Percentiles rank a stretch among this genome's conserved stretches.
Evolutionary conservation across 345 rosid species (phyloP).

Genomic region (Microcos paniculata): DNA sequence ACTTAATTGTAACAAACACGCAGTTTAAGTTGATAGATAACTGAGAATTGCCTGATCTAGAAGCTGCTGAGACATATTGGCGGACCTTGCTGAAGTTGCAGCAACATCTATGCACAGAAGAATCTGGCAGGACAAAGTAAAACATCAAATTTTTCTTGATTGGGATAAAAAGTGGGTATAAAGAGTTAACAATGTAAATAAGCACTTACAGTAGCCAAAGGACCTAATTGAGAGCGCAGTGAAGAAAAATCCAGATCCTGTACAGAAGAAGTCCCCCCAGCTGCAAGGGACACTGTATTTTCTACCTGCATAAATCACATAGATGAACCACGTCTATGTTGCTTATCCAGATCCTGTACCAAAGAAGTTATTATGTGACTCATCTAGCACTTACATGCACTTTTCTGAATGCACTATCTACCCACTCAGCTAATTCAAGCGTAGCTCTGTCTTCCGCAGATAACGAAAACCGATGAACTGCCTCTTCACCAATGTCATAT

Average conservation of each 20-base stretch:
- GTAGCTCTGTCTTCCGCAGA: conserved; percentile 98
- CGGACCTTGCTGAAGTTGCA: conserved; percentile 80
- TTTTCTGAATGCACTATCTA: conserved; percentile 71
- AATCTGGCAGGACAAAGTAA: conserved; percentile 53
- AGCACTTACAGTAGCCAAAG: conserved; percentile 81
- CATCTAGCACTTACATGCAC: conserved; percentile 54
- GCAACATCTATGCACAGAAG: conserved; percentile 94
- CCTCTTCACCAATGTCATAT: conserved; percentile 95
- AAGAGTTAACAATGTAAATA: conserved; percentile 18
- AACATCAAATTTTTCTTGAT: conserved; percentile 24
- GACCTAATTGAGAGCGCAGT: conserved; percentile 72
- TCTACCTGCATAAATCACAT: conserved; percentile 52
- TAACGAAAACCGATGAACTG: conserved; percentile 83
- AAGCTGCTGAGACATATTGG: conserved; percentile 71
- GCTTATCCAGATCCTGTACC: background rate
- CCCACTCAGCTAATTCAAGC: conserved; percentile 96
- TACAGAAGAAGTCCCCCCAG: conserved; percentile 64
- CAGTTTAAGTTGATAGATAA: conserved; percentile 19
- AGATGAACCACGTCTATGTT: background rate
- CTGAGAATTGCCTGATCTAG: conserved; percentile 67
- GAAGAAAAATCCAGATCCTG: conserved; percentile 77
- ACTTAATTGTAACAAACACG: conserved; percentile 7
- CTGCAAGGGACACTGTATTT: conserved; percentile 81
- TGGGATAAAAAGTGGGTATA: conserved; percentile 8
- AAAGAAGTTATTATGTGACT: conserved; percentile 21